These are phyloP conservation scores for Wickerhamiella vanderwaltii DNA, from an alignment of 805 yeast genomes.

Conservation along the genomic window DNA sequence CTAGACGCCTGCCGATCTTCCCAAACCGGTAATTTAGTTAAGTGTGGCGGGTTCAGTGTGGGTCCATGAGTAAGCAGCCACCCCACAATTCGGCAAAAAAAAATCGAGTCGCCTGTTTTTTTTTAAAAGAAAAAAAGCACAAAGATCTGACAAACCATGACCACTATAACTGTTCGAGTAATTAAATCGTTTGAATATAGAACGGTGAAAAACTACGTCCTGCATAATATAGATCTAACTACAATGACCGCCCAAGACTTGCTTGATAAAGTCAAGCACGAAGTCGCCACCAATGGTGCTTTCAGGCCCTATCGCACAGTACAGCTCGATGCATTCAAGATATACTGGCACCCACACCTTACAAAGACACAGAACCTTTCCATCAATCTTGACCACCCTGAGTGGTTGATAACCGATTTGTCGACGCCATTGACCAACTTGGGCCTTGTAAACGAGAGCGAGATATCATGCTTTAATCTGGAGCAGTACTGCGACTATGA, in stretches of 20 bases:
- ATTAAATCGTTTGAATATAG: conserved; percentile 87
- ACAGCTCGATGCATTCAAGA: conserved; percentile 52
- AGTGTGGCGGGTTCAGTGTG: no score
- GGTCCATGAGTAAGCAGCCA: no score
- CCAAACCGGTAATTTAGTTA: no score
- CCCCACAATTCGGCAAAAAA: no score
- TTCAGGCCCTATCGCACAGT: conserved; percentile 76
- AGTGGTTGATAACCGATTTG: conserved; percentile 46
- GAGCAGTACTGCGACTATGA: conserved; percentile 57
- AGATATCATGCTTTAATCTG: conserved; percentile 66
- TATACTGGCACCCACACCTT: conserved; percentile 91
- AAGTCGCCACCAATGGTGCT: conserved; percentile 46
- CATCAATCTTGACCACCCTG: conserved; percentile 76
- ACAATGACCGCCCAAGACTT: conserved; percentile 54
- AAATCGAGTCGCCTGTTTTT: no score
- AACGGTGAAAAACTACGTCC: conserved; percentile 65
- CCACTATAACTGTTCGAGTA: conserved; percentile 73
- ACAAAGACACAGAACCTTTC: conserved; percentile 87
- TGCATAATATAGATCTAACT: conserved; percentile 59
- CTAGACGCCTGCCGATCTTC: no score
- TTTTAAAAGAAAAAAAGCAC: no score
- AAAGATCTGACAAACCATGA: no score
- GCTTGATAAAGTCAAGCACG: conserved; percentile 37
- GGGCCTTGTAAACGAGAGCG: conserved; percentile 71
- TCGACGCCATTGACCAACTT: conserved; percentile 37